Conservation (phyloP, 768 basidiomycete genomes). For the Tricholoma saponaceum region DNA sequence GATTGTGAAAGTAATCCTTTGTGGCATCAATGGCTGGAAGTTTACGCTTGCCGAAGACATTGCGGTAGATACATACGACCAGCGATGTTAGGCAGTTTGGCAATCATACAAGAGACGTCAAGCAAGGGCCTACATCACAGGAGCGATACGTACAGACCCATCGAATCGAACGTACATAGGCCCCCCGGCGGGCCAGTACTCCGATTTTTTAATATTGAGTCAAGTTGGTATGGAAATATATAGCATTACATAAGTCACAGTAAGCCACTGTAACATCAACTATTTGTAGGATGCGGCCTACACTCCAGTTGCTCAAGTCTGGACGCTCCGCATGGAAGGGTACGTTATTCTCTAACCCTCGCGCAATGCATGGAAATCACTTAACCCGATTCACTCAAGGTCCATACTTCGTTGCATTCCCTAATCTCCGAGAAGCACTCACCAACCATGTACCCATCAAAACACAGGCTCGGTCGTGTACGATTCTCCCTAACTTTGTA, state of each 20-base stretch:
- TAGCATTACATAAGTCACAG: too few species aligned
- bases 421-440: conserved; percentile 77
- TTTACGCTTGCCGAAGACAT: conserved; percentile 86
- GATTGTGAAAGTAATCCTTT: conserved; percentile 89
- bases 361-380: too few species aligned
- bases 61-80: conserved; percentile 89
- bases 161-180: conserved; percentile 86
- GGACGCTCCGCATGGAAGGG: conserved; percentile 88
- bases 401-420: conserved; percentile 93
- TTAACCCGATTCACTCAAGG: conserved; percentile 41
- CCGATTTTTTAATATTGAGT: conserved; percentile 91
- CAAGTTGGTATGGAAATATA: too few species aligned
- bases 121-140: not conserved
- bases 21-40: conserved; percentile 75
- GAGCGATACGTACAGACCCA: conserved; percentile 62
- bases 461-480: conserved; percentile 86
- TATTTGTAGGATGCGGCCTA: conserved; percentile 65
- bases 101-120: conserved; percentile 55
- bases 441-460: conserved; percentile 80
- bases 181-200: conserved; percentile 99
- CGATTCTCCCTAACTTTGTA: conserved; percentile 93
- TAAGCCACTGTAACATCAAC: too few species aligned
- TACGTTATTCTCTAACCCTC: conserved; percentile 24
- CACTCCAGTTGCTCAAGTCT: conserved; percentile 50
- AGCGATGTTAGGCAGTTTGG: conserved; percentile 95